These are phyloP conservation scores for Urostyla sp. DNA, from an alignment of 73 alveolate genomes.

Conservation along the genomic window DNA sequence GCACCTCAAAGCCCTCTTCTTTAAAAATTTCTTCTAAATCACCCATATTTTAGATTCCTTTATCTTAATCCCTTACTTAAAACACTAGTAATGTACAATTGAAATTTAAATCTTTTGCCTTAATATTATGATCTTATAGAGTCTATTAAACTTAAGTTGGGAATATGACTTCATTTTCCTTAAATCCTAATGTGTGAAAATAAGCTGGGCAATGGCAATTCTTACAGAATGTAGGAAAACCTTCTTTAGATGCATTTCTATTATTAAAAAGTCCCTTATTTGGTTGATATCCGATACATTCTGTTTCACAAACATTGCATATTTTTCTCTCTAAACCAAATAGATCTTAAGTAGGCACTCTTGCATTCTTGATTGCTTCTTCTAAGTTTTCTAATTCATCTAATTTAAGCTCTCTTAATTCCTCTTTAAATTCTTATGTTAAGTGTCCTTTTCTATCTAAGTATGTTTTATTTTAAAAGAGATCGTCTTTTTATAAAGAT, in stretches of 20 bases:
- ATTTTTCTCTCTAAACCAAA: slow-evolving; percentile 57
- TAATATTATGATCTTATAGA: slow-evolving; percentile 16
- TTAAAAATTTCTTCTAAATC: slow-evolving; percentile 24
- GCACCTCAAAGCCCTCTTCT: slow-evolving; percentile 51
- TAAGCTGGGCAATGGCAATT: slow-evolving; percentile 63
- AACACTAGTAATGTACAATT: slow-evolving; percentile 43
- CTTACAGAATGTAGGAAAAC: slow-evolving; percentile 63
- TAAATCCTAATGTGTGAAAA: slow-evolving; percentile 29
- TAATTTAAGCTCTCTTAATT: slow-evolving; percentile 45
- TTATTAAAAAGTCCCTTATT: not conserved
- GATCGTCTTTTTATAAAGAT: too few relatives aligned
- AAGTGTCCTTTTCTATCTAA: slow-evolving; percentile 7
- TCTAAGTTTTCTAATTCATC: slow-evolving; percentile 21
- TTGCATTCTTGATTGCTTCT: slow-evolving; percentile 38
- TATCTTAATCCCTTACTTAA: slow-evolving; percentile 31
- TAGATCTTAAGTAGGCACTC: slow-evolving; percentile 52
- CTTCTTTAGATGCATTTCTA: not conserved
- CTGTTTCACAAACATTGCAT: slow-evolving; percentile 46
- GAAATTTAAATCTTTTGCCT: slow-evolving; percentile 52
- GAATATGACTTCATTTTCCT: slow-evolving; percentile 1
- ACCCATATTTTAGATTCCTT: not conserved
- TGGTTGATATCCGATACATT: slow-evolving; percentile 60
- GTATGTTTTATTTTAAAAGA: not conserved
- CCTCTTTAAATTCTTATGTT: slow-evolving; percentile 32
- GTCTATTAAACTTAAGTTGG: slow-evolving; percentile 45